These are phyloP conservation scores for Leccinum obscurum DNA, from an alignment of 768 basidiomycete species.

Conservation along the genomic window DNA sequence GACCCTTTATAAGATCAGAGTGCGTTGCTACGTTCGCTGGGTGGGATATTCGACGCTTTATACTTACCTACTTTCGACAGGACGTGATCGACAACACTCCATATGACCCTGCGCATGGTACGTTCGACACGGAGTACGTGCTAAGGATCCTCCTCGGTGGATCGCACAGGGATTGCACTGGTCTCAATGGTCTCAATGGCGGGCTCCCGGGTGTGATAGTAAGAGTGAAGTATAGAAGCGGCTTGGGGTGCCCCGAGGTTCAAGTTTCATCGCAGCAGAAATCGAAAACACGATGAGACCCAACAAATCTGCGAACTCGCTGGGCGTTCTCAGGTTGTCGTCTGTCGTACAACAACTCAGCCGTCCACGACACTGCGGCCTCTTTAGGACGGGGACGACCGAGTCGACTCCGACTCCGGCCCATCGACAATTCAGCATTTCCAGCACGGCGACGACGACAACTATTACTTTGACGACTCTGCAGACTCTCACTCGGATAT, in stretches of 20 bases:
- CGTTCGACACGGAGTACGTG: constrained; percentile 37
- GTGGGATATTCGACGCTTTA: background rate
- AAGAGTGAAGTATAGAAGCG: constrained; percentile 7
- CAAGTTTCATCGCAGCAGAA: background rate
- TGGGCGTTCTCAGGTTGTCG: constrained; percentile 14
- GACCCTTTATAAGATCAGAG: constrained; percentile 18
- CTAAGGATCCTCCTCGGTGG: constrained; percentile 35
- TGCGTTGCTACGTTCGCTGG: constrained; percentile 1
- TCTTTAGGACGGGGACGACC: constrained; percentile 6
- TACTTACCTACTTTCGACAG: constrained; percentile 15
- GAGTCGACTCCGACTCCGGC: constrained; percentile 8
- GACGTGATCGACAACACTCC: constrained; percentile 51
- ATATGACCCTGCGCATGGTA: constrained; percentile 31
- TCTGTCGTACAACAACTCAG: constrained; percentile 24
- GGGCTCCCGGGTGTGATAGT: background rate
- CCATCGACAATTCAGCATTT: constrained; percentile 16
- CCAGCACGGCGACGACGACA: constrained; percentile 8
- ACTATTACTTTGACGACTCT: constrained; percentile 10
- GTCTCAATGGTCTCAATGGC: background rate
- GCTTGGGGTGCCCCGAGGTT: background rate
- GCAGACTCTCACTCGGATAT: background rate
- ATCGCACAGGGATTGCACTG: constrained; percentile 7
- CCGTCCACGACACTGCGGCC: background rate
- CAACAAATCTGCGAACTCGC: background rate
- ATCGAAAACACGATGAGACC: background rate